Conservation (phyloP, 2,329 filamentous ascomycete genomes). For the Xylariomycetidae sp. region DNA sequence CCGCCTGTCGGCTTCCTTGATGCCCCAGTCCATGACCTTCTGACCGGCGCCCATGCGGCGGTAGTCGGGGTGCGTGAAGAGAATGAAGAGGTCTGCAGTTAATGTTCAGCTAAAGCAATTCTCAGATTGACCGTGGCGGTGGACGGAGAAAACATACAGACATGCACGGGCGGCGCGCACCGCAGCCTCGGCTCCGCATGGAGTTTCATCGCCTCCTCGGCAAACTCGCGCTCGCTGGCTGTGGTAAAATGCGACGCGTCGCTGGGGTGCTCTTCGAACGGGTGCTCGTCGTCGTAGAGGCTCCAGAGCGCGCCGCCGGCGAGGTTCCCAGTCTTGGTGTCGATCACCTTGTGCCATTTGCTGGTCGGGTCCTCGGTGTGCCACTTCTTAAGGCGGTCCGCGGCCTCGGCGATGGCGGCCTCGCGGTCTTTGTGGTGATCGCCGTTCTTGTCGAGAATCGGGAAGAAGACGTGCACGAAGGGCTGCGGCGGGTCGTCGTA, state of each 20-base stretch:
- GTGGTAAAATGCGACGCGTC: constrained; percentile 27
- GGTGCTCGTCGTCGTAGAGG: constrained; percentile 24
- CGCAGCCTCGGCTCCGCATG: constrained; percentile 8
- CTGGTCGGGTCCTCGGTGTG: constrained; percentile 1
- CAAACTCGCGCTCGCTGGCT: constrained; percentile 16
- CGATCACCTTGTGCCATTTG: constrained; percentile 7
- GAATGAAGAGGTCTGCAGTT: constrained; percentile 15
- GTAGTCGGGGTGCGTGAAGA: constrained; percentile 19
- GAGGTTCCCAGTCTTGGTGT: constrained; percentile 3
- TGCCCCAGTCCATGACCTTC: constrained; percentile 19
- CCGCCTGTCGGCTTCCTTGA: constrained; percentile 15
- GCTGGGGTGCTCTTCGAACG: constrained; percentile 7
- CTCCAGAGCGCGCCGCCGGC: constrained; percentile 7
- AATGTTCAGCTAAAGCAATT: no score
- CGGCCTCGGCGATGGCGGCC: constrained; percentile 14
- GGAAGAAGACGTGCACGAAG: constrained; percentile 20
- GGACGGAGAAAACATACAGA: constrained; percentile 13
- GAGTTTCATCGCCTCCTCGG: constrained; percentile 9
- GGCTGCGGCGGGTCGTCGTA: constrained; percentile 19
- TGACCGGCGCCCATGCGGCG: constrained; percentile 16
- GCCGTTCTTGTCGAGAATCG: constrained; percentile 19
- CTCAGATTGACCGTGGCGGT: no score
- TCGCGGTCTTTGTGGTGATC: constrained; percentile 11
- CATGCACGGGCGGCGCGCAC: constrained; percentile 12
- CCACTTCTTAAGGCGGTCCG: not conserved